Evolutionary conservation across 2,329 filamentous ascomycete genomes (phyloP).

Genomic region (Arthrobotrys sphaeroides): DNA sequence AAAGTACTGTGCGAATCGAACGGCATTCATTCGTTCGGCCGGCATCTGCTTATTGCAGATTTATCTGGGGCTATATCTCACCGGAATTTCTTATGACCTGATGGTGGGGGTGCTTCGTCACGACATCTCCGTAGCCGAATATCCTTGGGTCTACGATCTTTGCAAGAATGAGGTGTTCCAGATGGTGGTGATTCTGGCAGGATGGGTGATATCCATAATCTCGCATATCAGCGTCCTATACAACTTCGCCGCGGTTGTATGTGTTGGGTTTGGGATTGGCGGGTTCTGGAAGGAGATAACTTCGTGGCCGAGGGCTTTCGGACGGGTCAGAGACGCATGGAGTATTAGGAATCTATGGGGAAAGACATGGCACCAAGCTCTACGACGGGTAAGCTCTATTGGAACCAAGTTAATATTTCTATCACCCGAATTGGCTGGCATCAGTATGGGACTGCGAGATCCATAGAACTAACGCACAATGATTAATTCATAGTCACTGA

Average conservation of each 20-base stretch:
- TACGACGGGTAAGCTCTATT: conserved; percentile 21
- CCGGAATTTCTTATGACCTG: not conserved
- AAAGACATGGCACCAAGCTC: conserved; percentile 36
- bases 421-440: too few species aligned
- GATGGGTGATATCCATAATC: conserved; percentile 26
- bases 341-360: conserved; percentile 42
- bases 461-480: too few species aligned
- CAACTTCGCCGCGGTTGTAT: conserved; percentile 17
- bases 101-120: conserved; percentile 14
- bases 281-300: conserved; percentile 26
- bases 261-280: conserved; percentile 20
- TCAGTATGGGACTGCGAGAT: too few species aligned
- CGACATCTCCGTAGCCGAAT: not conserved
- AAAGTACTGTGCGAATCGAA: not conserved
- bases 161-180: conserved; percentile 16
- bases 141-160: conserved; percentile 10
- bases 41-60: conserved; percentile 15
- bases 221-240: conserved; percentile 36
- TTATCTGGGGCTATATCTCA: conserved; percentile 23
- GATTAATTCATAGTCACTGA: conserved; percentile 7
- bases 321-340: conserved; percentile 6
- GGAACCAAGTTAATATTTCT: not conserved
- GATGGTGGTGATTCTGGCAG: conserved; percentile 8
- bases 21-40: conserved; percentile 1
- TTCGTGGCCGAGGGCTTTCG: conserved; percentile 33